Base-by-base conservation (phyloP, 2,329 filamentous ascomycete genomes). In the Dactylonectria estremocensis region DNA sequence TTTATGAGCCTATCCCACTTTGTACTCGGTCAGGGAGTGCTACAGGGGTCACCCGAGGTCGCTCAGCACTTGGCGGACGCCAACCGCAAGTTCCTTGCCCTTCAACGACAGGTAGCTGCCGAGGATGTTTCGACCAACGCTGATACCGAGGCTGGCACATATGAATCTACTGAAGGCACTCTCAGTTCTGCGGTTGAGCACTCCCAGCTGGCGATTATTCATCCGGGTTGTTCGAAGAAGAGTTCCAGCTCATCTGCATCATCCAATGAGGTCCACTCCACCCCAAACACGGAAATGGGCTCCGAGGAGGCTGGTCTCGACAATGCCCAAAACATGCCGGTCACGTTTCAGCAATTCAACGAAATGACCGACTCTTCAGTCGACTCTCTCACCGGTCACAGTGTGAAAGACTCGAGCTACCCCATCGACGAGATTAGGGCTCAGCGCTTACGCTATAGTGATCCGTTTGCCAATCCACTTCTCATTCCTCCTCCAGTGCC, bases 1-100 rank as follows among this genome's bases (percentile, higher is more conserved):
- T 95, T 97, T 73, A 83, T 90, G 71, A 85, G 84, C 35, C 87
- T 95, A 24, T 89, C 92, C 69, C 88, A 93, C 69, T 87, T 87
- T 45, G 87, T 89, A 2, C 76, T 90, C 22, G 80, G 83, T 35
- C 85, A 88, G 62, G 89, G 90, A n/a, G 76, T 92, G 20, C 80
- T 91, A 8, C 83, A 89, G 37, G 78, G 84, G 37, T 84, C 87
- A 8, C 87, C 91, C 0, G 85, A 87, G 16, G 84, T 93, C 45
- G 87, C 86, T 3, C 82, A 83, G 31, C 86, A 89, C 57, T 82
- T 94, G 13, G 86, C 86, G 54, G 79, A 82, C 5, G 85, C 89
- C 13, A 89, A 86, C 0, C 85, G 90, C 73, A 87, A 83, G 37
- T 90, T 94, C 65, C 82, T 90, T 3, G 80, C 82, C 1, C 82